Evolutionary conservation across 1,284 basidiomycete genomes (phyloP).

Genomic region (Ganoderma meredithae): DNA sequence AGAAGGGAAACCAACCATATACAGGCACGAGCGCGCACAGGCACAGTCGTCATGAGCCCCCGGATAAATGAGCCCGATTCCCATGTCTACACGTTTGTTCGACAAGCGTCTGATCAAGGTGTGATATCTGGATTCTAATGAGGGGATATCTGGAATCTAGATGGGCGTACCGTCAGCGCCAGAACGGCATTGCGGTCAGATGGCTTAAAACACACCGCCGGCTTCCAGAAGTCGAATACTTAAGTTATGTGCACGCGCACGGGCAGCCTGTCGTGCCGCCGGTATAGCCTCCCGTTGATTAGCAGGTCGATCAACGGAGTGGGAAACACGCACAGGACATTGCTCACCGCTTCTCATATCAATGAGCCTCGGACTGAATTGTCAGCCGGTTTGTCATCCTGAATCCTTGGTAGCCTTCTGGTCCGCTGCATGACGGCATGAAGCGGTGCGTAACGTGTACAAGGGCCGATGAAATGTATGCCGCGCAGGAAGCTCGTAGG

Average conservation of each 20-base stretch:
- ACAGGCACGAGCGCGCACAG: slow-evolving; percentile 11
- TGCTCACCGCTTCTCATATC: slow-evolving; percentile 4
- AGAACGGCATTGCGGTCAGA: slow-evolving; percentile 23
- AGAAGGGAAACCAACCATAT: slow-evolving; percentile 14
- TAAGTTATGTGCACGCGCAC: neutral
- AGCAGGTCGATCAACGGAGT: slow-evolving; percentile 27
- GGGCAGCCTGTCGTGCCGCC: slow-evolving; percentile 19
- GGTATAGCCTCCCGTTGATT: slow-evolving; percentile 29
- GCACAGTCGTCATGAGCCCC: slow-evolving; percentile 18
- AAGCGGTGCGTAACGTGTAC: slow-evolving; percentile 1
- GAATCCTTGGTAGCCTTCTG: neutral
- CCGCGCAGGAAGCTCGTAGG: neutral
- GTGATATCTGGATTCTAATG: neutral
- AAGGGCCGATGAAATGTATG: slow-evolving; percentile 1
- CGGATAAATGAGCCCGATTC: slow-evolving; percentile 27
- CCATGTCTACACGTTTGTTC: slow-evolving; percentile 22
- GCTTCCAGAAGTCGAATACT: slow-evolving; percentile 14
- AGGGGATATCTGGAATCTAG: slow-evolving; percentile 25
- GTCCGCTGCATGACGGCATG: neutral
- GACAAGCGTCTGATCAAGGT: slow-evolving; percentile 20
- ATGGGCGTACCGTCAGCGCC: slow-evolving; percentile 21
- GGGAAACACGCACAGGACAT: slow-evolving; percentile 21
- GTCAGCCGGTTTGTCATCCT: neutral
- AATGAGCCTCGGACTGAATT: neutral
- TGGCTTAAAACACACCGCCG: slow-evolving; percentile 24